Evolutionary conservation across 1,284 basidiomycete genomes (phyloP).

Genomic region (Ceratobasidium sp.): DNA sequence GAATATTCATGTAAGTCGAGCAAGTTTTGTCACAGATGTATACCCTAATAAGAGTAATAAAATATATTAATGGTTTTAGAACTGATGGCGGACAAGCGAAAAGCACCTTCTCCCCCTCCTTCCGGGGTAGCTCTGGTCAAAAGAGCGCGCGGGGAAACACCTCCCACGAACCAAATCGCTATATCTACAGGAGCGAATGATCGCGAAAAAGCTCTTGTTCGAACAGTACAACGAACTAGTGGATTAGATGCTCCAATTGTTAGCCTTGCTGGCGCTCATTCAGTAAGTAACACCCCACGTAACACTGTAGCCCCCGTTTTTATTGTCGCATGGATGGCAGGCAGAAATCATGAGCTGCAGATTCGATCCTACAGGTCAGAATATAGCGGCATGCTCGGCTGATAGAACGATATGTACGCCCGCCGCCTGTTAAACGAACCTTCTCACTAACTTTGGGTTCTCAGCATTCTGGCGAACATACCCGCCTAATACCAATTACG

Average conservation of each 20-base stretch:
- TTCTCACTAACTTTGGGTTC: slow-evolving; percentile 30
- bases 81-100: slow-evolving; percentile 43
- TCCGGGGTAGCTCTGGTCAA: slow-evolving; percentile 67
- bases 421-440: slow-evolving; percentile 25
- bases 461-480: slow-evolving; percentile 86
- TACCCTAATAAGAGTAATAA: background rate
- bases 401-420: slow-evolving; percentile 82
- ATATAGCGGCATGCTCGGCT: slow-evolving; percentile 85
- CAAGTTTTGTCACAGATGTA: too few relatives aligned
- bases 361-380: slow-evolving; percentile 85
- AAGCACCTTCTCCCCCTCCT: slow-evolving; percentile 60
- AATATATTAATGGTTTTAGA: background rate
- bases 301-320: background rate
- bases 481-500: slow-evolving; percentile 85
- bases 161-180: slow-evolving; percentile 73
- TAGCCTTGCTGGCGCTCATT: slow-evolving; percentile 81
- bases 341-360: slow-evolving; percentile 83
- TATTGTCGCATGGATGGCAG: slow-evolving; percentile 58
- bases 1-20: background rate
- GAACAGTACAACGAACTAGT: slow-evolving; percentile 84
- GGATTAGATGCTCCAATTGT: slow-evolving; percentile 84
- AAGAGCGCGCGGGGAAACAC: slow-evolving; percentile 75
- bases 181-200: slow-evolving; percentile 81
- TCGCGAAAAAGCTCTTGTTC: slow-evolving; percentile 78
- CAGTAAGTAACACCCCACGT: slow-evolving; percentile 62